These are phyloP conservation scores for Capronia coronata DNA, from an alignment of 2,329 filamentous ascomycete species.

Conservation along the genomic window DNA sequence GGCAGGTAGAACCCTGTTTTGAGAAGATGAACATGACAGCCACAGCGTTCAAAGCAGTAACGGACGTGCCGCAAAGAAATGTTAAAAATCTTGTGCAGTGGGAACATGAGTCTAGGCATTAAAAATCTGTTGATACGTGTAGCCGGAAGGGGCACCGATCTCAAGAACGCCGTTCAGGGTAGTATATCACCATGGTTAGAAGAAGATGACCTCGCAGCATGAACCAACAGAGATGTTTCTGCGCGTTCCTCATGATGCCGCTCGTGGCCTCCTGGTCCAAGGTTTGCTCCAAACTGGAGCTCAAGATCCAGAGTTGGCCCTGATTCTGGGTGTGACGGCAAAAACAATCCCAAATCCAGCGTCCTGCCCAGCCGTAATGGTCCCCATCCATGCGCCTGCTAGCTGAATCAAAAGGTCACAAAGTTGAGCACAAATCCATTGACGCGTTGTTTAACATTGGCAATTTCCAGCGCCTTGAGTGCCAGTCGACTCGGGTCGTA, in stretches of 20 bases:
- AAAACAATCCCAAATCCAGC: slow-evolving; percentile 20
- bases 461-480: slow-evolving; percentile 56
- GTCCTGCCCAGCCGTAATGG: slow-evolving; percentile 5
- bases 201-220: background rate
- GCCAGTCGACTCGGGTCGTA: slow-evolving; percentile 56
- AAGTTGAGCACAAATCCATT: no score
- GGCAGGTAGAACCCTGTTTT: background rate
- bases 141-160: slow-evolving; percentile 8
- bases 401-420: slow-evolving; percentile 12
- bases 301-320: slow-evolving; percentile 1
- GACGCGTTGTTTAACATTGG: slow-evolving; percentile 52
- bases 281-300: background rate
- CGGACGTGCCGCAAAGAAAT: background rate
- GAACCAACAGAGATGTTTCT: background rate
- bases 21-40: background rate
- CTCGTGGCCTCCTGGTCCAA: background rate
- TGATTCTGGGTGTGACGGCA: slow-evolving; percentile 3
- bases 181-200: slow-evolving; percentile 11
- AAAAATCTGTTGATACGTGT: slow-evolving; percentile 11
- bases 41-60: background rate
- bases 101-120: slow-evolving; percentile 22
- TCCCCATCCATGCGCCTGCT: slow-evolving; percentile 19
- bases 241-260: background rate
- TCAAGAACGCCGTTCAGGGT: slow-evolving; percentile 14
- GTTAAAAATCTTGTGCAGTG: background rate